These are phyloP conservation scores for Pholiota molesta DNA, from an alignment of 768 basidiomycete species.

Conservation along the genomic window DNA sequence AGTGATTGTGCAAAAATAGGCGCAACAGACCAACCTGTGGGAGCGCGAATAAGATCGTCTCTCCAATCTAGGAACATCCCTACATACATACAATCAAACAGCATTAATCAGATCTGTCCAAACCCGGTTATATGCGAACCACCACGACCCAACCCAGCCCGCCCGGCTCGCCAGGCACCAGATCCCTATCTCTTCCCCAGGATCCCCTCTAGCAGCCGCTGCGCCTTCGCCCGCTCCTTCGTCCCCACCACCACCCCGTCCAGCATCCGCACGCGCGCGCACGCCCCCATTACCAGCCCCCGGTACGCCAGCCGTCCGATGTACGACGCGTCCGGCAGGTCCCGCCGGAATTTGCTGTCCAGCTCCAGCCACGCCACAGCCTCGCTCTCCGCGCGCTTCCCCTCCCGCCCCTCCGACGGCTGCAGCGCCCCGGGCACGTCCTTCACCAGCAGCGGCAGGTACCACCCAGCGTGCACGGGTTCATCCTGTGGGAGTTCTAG, in stretches of 20 bases:
- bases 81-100: slow-evolving; percentile 25
- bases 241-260: slow-evolving; percentile 85
- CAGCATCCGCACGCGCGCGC: slow-evolving; percentile 65
- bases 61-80: slow-evolving; percentile 26
- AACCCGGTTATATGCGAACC: slow-evolving; percentile 27
- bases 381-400: slow-evolving; percentile 23
- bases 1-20: slow-evolving; percentile 21
- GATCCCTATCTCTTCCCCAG: slow-evolving; percentile 36
- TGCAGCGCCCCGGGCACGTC: slow-evolving; percentile 69
- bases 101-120: slow-evolving; percentile 28
- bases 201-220: slow-evolving; percentile 64
- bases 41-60: slow-evolving; percentile 25
- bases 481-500: slow-evolving; percentile 60
- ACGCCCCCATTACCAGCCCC: slow-evolving; percentile 82
- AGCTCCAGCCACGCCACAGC: slow-evolving; percentile 67
- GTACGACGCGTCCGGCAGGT: slow-evolving; percentile 88
- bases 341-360: slow-evolving; percentile 86
- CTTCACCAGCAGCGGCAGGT: slow-evolving; percentile 82
- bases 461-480: slow-evolving; percentile 96
- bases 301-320: slow-evolving; percentile 88
- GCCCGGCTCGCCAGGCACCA: slow-evolving; percentile 24
- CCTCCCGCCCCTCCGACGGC: slow-evolving; percentile 49
- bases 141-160: slow-evolving; percentile 16
- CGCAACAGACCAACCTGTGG: slow-evolving; percentile 13
- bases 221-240: slow-evolving; percentile 86